Conservation (phyloP, 1,284 basidiomycete species). For the Pascua guehoae region DNA sequence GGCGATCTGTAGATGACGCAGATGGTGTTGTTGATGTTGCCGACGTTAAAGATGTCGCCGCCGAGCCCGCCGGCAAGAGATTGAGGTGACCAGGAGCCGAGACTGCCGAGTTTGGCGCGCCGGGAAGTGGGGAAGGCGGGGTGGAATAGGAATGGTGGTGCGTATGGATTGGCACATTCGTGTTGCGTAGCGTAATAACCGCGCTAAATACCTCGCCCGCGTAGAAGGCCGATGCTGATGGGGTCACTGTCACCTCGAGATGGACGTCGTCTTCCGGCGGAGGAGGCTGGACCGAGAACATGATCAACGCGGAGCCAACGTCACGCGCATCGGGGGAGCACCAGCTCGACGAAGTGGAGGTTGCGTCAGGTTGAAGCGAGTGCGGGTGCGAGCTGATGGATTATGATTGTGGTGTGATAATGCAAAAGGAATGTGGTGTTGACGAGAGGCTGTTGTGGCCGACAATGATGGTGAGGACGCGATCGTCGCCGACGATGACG, state of each 20-base stretch:
- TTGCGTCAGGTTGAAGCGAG: too few species aligned
- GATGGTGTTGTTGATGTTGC: background rate
- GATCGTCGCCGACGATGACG: background rate
- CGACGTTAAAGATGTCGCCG: background rate
- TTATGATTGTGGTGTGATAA: too few species aligned
- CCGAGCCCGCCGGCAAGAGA: background rate
- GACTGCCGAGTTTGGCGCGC: background rate
- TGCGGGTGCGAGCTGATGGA: too few species aligned
- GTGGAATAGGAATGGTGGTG: too few species aligned
- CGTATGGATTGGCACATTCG: slow-evolving; percentile 43
- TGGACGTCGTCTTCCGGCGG: slow-evolving; percentile 32
- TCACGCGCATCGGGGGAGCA: too few species aligned
- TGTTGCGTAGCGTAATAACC: slow-evolving; percentile 82
- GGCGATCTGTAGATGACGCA: background rate
- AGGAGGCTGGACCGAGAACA: too few species aligned
- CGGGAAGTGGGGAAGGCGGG: background rate
- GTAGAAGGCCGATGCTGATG: slow-evolving; percentile 83
- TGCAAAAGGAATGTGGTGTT: too few species aligned
- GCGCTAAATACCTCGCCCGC: slow-evolving; percentile 84
- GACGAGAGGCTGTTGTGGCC: background rate
- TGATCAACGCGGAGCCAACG: too few species aligned
- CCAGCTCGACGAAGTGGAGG: too few species aligned
- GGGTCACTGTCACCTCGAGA: slow-evolving; percentile 56
- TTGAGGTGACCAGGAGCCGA: background rate
- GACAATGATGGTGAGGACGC: background rate